These are phyloP conservation scores for Isochrysis galbana DNA, from an alignment of 78 protist species.

Conservation along the genomic window DNA sequence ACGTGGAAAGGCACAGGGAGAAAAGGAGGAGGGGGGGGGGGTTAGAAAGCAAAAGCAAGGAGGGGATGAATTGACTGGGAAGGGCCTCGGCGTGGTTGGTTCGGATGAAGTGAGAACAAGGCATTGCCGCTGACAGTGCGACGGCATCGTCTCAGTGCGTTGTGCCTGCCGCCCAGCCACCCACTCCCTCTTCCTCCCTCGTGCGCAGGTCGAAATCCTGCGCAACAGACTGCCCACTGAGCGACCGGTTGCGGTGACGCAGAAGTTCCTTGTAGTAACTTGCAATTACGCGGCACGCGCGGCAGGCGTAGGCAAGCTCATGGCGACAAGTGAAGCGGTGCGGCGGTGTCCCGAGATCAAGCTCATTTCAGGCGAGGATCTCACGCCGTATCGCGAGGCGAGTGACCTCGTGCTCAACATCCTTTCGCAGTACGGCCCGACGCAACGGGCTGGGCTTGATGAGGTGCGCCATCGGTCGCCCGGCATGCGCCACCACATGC, in stretches of 20 bases:
- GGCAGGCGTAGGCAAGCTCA: conserved; percentile 35
- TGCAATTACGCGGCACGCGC: conserved; percentile 47
- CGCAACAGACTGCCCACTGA: neutral
- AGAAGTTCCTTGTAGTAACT: conserved; percentile 43
- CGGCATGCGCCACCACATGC: neutral
- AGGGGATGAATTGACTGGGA: neutral
- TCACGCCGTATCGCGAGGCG: conserved; percentile 35
- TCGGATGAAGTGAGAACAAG: neutral
- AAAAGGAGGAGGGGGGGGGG: neutral
- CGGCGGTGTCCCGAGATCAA: conserved; percentile 4
- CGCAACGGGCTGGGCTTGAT: conserved; percentile 8
- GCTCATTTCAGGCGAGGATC: conserved; percentile 25
- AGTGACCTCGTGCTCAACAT: neutral
- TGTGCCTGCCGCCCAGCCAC: too few species aligned
- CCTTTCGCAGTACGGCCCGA: neutral
- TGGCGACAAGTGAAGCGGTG: neutral
- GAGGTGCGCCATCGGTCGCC: too few species aligned
- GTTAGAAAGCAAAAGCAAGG: neutral
- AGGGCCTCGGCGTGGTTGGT: neutral
- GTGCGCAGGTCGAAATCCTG: neutral
- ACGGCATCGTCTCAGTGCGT: neutral
- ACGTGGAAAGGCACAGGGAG: too few species aligned
- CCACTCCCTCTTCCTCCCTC: too few species aligned
- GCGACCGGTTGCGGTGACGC: conserved; percentile 28
- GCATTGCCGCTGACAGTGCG: neutral